Evolutionary conservation across 2,329 filamentous ascomycete genomes (phyloP), one percentile per base, ranked within the genome.

Genomic region (Fusarium sp.): DNA sequence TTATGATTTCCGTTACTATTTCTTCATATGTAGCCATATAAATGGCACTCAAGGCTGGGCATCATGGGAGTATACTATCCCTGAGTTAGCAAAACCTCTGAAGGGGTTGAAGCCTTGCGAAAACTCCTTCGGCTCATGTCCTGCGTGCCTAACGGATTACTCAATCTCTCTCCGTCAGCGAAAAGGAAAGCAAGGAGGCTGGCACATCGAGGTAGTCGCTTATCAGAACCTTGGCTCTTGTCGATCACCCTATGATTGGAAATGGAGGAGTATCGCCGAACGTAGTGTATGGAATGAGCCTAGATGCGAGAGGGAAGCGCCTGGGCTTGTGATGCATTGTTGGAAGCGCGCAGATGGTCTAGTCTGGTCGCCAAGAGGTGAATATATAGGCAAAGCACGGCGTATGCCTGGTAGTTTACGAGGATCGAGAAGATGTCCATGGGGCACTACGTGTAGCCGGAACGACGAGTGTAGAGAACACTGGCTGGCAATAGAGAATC

Each of bases 191-290:
- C 15, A n/a, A 7, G 19, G 22, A 24, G 51, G 53, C 6, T 67
- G 63, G 60, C n/a, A 5, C 2, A 19, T 67, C 17, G 15, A 55
- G 1, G 31, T 53, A 1, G 28, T 17, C 10, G 22, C 17, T 7
- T 56, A 53, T 11, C 51, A 64, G 1, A 60, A 53, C 7, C 10
- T 64, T 15, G 60, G 63, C 5, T 3, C 22, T 9, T 66, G 63
- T 3, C 34, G 50, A 21, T 64, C 63, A 2, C 60, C 63, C 8
- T 55, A 22, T 4, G 63, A 60, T 44, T 66, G 54, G 63, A 59
- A 60, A 43, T 64, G 60, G 63, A 56, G 50, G 10, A 17, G 19
- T 19, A 5, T 46, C 2, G 33, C 34, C 5, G 45, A 55, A 17
- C 0, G 0, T 0, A 3, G 26, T 2, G 5, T 2, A 10, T 21